These are phyloP conservation scores for Wickerhamiella spandovensis DNA, from an alignment of 805 yeast species.

Conservation along the genomic window DNA sequence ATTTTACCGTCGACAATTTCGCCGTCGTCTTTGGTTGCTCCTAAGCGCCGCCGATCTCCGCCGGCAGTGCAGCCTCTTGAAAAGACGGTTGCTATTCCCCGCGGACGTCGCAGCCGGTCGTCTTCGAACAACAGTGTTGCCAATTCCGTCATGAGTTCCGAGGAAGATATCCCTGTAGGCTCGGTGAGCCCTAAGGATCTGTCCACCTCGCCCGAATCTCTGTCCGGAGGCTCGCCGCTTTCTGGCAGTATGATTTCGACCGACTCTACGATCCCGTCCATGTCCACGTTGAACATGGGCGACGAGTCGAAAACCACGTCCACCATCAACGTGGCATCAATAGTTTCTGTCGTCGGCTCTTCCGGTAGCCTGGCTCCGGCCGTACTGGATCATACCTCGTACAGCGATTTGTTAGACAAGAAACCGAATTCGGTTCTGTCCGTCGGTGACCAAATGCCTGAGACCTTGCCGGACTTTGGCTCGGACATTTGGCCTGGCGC, in stretches of 20 bases:
- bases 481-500: not conserved
- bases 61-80: not conserved
- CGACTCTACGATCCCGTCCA: not conserved
- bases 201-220: not conserved
- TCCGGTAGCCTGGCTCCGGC: not conserved
- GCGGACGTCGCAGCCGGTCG: not conserved
- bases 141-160: not conserved
- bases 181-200: not conserved
- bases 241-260: not conserved
- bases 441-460: not conserved
- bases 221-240: not conserved
- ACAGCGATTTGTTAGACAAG: not conserved
- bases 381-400: not conserved
- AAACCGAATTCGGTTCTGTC: not conserved
- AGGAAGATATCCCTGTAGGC: not conserved
- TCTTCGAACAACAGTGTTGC: not conserved
- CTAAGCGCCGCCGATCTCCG: conserved; percentile 5
- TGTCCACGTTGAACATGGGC: not conserved
- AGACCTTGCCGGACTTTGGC: not conserved
- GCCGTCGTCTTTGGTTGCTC: conserved; percentile 9
- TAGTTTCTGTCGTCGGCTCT: not conserved
- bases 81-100: not conserved
- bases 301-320: not conserved
- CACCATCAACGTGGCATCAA: not conserved
- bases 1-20: conserved; percentile 6